Base-by-base conservation (phyloP, 176 grass and related monocot species). In the Triticum timopheevii region DNA sequence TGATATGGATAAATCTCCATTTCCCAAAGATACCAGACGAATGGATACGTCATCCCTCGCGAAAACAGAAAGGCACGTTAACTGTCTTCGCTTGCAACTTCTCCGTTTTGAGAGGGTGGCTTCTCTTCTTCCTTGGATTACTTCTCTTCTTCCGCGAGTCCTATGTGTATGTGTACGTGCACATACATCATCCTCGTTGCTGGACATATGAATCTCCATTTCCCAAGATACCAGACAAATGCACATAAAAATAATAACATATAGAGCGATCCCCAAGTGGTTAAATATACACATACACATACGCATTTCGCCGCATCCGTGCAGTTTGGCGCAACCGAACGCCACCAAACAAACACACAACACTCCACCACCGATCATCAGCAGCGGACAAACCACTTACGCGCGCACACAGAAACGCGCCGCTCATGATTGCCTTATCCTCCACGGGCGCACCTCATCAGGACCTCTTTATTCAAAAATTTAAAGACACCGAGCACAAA, bases 401-500 rank as follows among this genome's bases (percentile, higher is more conserved):
- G 25, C 73, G 20, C 76, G 28, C 39, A 80, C 80, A 42, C 77
- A 22, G 45, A 54, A 54, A 9, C 58, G 2, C 82, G 23, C 75
- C 78, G 70, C 40, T 86, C 72, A 83, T 90, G 64, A 78, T 86
- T 83, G 88, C 84, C 84, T 86, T 83, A 90, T 82, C 84, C 83
- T 86, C 63, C 34, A 86, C 72, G 39, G 71, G 74, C 76, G 71
- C 70, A 82, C 44, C 33, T 59, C 28, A 71, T 39, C 42, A 1
- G 24, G 8, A 0, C 16, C 62, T 33, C 49, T 82, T 19, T 47
- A 77, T 22, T 31, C 20, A 9, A 22, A 56, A 59, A 8, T 59
- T 22, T 22, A 58, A 58, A 22, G 54, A 22, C 2, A 20, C 17
- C 6, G 6, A 58, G 6, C 6, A 65, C 11, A 31, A 16, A 68